Evolutionary conservation across 805 yeast genomes (phyloP).

Genomic region (Sugiyamaella floridensis): DNA sequence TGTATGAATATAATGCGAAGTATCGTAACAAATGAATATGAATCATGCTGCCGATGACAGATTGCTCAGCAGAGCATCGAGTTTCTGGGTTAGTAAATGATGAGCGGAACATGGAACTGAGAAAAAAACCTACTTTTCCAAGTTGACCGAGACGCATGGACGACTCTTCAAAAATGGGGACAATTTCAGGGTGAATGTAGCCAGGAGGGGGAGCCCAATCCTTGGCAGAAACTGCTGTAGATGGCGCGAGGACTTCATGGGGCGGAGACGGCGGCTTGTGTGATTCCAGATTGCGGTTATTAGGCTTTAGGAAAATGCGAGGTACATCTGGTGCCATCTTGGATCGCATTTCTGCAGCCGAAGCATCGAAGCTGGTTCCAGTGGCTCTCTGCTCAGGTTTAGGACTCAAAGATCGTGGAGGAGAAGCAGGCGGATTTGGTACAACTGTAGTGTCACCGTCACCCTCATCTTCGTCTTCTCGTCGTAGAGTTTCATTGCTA

Average conservation of each 20-base stretch:
- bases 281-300: background rate
- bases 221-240: background rate
- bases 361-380: background rate
- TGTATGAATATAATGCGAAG: background rate
- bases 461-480: background rate
- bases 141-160: slow-evolving; percentile 20
- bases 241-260: background rate
- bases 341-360: background rate
- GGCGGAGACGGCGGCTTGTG: background rate
- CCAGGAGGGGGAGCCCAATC: background rate
- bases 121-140: slow-evolving; percentile 6
- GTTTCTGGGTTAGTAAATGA: slow-evolving; percentile 7
- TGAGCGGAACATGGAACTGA: no score
- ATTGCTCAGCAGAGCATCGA: slow-evolving; percentile 7
- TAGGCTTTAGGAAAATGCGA: background rate
- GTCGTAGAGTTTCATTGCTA: background rate
- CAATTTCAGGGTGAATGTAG: slow-evolving; percentile 22
- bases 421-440: background rate
- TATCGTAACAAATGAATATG: background rate
- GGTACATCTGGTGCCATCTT: background rate
- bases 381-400: background rate
- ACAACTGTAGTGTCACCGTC: background rate
- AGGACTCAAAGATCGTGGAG: background rate
- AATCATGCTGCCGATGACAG: background rate
- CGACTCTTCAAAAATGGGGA: slow-evolving; percentile 22